Conservation (phyloP, 2,329 filamentous ascomycete genomes). For the Ophiosphaerella herpotricha region DNA sequence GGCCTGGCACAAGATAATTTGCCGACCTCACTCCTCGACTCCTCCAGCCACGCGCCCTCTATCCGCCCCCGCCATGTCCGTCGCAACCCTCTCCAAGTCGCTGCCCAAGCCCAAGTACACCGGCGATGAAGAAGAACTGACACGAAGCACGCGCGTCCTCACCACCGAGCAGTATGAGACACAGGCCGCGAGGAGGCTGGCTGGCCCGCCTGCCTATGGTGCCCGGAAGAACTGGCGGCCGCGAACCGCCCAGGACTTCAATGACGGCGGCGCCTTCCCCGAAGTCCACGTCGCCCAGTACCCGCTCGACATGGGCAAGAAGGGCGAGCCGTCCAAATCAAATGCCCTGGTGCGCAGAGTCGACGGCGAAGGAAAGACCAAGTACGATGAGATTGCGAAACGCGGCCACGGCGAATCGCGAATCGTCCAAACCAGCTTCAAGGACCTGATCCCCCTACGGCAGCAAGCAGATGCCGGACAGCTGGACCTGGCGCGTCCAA, state of each 20-base stretch:
- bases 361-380: constrained; percentile 87
- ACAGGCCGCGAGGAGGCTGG: constrained; percentile 72
- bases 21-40: constrained; percentile 1
- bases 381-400: constrained; percentile 92
- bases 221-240: constrained; percentile 90
- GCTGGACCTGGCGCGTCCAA: constrained; percentile 82
- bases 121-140: constrained; percentile 83
- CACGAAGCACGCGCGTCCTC: constrained; percentile 81
- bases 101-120: constrained; percentile 91
- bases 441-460: constrained; percentile 90
- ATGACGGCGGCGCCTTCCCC: constrained; percentile 93
- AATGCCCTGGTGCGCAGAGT: constrained; percentile 94
- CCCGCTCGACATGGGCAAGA: constrained; percentile 91
- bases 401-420: constrained; percentile 83
- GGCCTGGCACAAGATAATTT: neutral
- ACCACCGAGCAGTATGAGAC: constrained; percentile 80
- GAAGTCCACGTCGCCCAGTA: constrained; percentile 95
- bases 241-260: constrained; percentile 85
- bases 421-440: constrained; percentile 93
- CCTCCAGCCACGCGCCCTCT: constrained; percentile 5
- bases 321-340: constrained; percentile 61
- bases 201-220: constrained; percentile 85
- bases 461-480: constrained; percentile 93
- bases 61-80: constrained; percentile 32
- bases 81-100: constrained; percentile 72